Percentiles rank a stretch among this genome's conserved stretches.
Conservation (phyloP, 805 yeast genomes). For the Metschnikowia corniflorae region DNA sequence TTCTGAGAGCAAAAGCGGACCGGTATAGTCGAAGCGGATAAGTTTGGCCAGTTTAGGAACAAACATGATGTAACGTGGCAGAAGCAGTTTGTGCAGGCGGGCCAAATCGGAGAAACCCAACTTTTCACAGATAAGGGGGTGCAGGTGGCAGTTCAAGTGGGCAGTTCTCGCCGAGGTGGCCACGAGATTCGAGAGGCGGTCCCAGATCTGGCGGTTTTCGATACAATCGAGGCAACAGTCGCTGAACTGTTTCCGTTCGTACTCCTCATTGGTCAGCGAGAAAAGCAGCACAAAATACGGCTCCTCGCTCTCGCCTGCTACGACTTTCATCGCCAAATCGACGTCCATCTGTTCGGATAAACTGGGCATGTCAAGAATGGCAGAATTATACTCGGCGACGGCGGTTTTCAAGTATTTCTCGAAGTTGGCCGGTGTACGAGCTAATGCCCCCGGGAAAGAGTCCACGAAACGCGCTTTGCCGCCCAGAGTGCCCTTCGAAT, state of each 20-base stretch:
- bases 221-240: conserved; percentile 46
- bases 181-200: conserved; percentile 49
- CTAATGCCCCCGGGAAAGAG: conserved; percentile 45
- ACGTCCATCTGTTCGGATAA: conserved; percentile 38
- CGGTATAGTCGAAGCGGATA: conserved; percentile 46
- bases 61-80: conserved; percentile 48
- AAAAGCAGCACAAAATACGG: conserved; percentile 64
- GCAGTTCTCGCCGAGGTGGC: conserved; percentile 39
- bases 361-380: conserved; percentile 38
- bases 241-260: conserved; percentile 36
- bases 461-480: conserved; percentile 31
- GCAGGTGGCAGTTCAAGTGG: conserved; percentile 57
- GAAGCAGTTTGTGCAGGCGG: conserved; percentile 5
- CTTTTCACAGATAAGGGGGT: conserved; percentile 48
- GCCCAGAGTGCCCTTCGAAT: conserved; percentile 24
- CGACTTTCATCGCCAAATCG: conserved; percentile 42
- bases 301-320: conserved; percentile 45
- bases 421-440: conserved; percentile 48
- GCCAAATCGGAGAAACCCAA: conserved; percentile 43
- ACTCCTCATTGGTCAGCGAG: conserved; percentile 51
- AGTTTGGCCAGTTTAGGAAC: conserved; percentile 49
- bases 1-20: conserved; percentile 20
- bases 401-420: conserved; percentile 53
- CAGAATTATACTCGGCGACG: conserved; percentile 42
- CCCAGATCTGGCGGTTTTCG: conserved; percentile 57